Conservation (phyloP, 768 basidiomycete genomes). For the Cystofilobasidium macerans region DNA sequence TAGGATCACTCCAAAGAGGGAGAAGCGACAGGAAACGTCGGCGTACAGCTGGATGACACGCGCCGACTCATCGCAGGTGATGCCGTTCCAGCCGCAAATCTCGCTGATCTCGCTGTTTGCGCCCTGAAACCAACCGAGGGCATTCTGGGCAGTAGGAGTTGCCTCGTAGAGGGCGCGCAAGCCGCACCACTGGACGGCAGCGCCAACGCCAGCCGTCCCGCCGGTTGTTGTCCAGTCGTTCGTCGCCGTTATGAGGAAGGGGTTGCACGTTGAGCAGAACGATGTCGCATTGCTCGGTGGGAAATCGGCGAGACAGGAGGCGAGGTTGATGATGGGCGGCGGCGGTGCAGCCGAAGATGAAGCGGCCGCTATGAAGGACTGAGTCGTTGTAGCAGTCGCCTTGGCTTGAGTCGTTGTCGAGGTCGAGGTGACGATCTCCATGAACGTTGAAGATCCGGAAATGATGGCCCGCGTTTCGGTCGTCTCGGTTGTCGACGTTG, state of each 20-base stretch:
- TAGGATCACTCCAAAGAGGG: no score
- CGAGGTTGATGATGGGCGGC: conserved; percentile 27
- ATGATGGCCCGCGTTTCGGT: background rate
- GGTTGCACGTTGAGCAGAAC: conserved; percentile 35
- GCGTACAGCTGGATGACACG: conserved; percentile 35
- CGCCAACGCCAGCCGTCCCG: conserved; percentile 35
- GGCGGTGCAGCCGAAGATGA: conserved; percentile 20
- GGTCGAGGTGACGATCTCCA: conserved; percentile 4
- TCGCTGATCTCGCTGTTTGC: conserved; percentile 27
- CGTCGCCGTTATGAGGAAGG: conserved; percentile 31
- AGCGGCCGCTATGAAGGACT: background rate
- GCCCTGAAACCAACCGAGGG: conserved; percentile 27
- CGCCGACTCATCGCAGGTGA: conserved; percentile 34
- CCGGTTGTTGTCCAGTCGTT: conserved; percentile 36
- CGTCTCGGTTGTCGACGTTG: background rate
- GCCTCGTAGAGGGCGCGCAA: conserved; percentile 32
- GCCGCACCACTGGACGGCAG: conserved; percentile 38
- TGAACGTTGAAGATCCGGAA: conserved; percentile 4
- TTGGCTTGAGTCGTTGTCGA: background rate
- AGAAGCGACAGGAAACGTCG: background rate
- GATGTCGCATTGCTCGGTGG: conserved; percentile 27
- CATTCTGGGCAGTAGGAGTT: conserved; percentile 1
- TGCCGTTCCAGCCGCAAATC: conserved; percentile 37
- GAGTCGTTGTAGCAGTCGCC: background rate
- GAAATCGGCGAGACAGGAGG: conserved; percentile 33